Base-by-base conservation (phyloP, 2,329 filamentous ascomycete genomes). In the Ambrosiella beaveri region DNA sequence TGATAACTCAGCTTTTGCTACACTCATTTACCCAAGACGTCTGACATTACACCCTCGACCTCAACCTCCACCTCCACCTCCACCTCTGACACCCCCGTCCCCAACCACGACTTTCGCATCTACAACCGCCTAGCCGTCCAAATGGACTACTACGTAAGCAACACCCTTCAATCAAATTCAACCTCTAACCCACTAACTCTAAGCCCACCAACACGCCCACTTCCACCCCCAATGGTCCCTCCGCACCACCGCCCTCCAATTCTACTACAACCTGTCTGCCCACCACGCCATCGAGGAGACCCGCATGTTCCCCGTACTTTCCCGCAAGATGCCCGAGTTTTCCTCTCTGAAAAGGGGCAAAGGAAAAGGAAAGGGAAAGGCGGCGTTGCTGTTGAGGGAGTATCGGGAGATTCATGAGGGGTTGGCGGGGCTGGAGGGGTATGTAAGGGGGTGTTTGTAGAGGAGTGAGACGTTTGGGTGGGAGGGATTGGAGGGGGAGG, bases 201-300 rank as follows among this genome's bases (percentile, higher is more conserved):
- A 7, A 47, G 2, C 7, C 51, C 13, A 7, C 12, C 63, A 87
- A 82, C 87, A 93, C 71, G 80, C 82, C 64, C 78, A 86, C 71
- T 93, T 93, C 74, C 84, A 86, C 27, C 71, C 75, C 49, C 78
- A 78, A 2, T 95, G 87, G 86, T 85, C 78, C 57, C 69, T 93
- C 69, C 45, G 94, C 63, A 68, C 74, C 63, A 73, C 76, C 35
- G 86, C 84, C 38, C 73, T 87, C n/a, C 72, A 81, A 54, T 88
- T 95, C 67, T 77, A 79, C 63, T 74, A 76, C 13, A 78, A 85
- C 59, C 79, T 95, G n/a, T 77, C 80, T 8, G 70, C 79, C 59
- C 89, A 95, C 71, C 90, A 95, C 72, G 73, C 72, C 59, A 91
- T 95, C 65, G 90, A 95, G 68, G 89, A 96, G 69, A 71, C 74